Base-by-base conservation (phyloP, 306 rosid species). In the Hippophae rhamnoides region DNA sequence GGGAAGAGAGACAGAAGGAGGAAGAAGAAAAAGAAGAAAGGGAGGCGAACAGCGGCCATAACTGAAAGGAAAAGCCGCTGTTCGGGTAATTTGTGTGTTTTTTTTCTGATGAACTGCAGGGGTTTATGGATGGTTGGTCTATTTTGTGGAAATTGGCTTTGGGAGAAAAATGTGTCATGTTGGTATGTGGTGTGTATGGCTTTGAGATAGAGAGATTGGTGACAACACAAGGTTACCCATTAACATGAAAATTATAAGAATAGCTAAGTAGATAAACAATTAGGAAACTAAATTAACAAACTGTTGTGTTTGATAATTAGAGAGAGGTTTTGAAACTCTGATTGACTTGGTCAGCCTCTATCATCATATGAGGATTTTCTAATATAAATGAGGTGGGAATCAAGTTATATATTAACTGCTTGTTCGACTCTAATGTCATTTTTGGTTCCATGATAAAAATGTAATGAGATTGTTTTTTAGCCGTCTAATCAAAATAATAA, bases 11-110 rank as follows among this genome's bases (percentile, higher is more conserved):
- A 52, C 3, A 14, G 54, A 62, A 40, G 9, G 65, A 49, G 10
- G 38, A 57, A 38, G 23, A 14, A 23, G 38, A 57, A 38, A 13
- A 14, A 23, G 40, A 67, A 41, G 57, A 54, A 40, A 57, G 3
- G 3, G 38, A 31, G 38, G 38, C 65, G 84, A 84, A 81, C 83
- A 84, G 83, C 90, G 89, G 82, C 89, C 97, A 90, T 86, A 66
- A 81, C 77, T 41, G 66, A 60, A 76, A 76, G 72, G 81, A 82
- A 74, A 79, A 76, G 71, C 90, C 90, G 94, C 88, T 79, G 95
- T 73, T 75, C 81, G 87, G 72, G 77, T 75, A 72, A 73, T 53
- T 25, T 60, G 61, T 47, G 54, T 48, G 70, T 69, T 66, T 74
- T 64, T 45, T 74, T 64, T 45, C 47, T 64, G 75, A 31, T 49